These are phyloP conservation scores for Aspergillus pseudoglaucus DNA, from an alignment of 2,329 filamentous ascomycete genomes.

Conservation along the genomic window DNA sequence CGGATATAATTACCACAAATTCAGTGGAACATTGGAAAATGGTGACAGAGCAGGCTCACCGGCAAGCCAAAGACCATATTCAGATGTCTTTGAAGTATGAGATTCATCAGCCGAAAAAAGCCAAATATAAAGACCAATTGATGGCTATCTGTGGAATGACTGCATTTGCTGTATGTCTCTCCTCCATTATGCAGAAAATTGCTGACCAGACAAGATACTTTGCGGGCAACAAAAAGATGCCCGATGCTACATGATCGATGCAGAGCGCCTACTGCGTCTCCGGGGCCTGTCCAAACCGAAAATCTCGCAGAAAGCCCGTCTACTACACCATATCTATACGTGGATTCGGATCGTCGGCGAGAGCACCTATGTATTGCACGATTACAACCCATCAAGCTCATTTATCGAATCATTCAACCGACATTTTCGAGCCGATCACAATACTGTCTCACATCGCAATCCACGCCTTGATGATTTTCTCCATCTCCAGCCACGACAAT, in stretches of 20 bases:
- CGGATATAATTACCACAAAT: slow-evolving; percentile 3
- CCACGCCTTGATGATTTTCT: slow-evolving; percentile 36
- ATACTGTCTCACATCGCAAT: slow-evolving; percentile 13
- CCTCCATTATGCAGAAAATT: background rate
- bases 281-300: slow-evolving; percentile 29
- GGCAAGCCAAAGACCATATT: slow-evolving; percentile 26
- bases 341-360: slow-evolving; percentile 31
- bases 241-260: slow-evolving; percentile 31
- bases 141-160: slow-evolving; percentile 30
- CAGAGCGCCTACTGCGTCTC: slow-evolving; percentile 31
- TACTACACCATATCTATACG: slow-evolving; percentile 35
- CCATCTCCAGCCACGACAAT: slow-evolving; percentile 25
- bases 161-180: slow-evolving; percentile 24
- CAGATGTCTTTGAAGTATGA: slow-evolving; percentile 25
- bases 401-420: slow-evolving; percentile 16
- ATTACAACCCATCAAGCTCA: slow-evolving; percentile 16
- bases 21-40: slow-evolving; percentile 19
- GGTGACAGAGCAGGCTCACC: slow-evolving; percentile 18
- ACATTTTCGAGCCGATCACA: slow-evolving; percentile 1
- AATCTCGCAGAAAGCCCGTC: slow-evolving; percentile 31
- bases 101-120: slow-evolving; percentile 21
- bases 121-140: slow-evolving; percentile 36
- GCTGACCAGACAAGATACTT: slow-evolving; percentile 15
- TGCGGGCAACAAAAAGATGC: slow-evolving; percentile 27
- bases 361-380: slow-evolving; percentile 28